These are phyloP conservation scores for Phaeoacremonium minimum DNA, from an alignment of 2,329 filamentous ascomycete species.

Conservation along the genomic window DNA sequence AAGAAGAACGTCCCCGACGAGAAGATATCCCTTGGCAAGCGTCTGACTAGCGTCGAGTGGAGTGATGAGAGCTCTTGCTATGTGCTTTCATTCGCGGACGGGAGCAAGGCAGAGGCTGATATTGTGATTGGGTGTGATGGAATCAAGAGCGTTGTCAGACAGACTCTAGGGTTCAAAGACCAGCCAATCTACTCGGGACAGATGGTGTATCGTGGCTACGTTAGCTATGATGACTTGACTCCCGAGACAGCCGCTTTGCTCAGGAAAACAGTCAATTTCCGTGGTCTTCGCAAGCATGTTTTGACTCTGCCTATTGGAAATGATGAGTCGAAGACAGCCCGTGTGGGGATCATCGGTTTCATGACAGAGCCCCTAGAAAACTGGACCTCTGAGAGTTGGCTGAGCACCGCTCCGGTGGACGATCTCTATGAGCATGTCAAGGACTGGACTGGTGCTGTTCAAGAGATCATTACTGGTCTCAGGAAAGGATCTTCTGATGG, in stretches of 20 bases:
- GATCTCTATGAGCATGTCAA: constrained; percentile 23
- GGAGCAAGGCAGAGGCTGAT: constrained; percentile 29
- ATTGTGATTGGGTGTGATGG: constrained; percentile 58
- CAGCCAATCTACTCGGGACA: constrained; percentile 28
- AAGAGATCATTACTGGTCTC: constrained; percentile 24
- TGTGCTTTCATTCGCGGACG: constrained; percentile 31
- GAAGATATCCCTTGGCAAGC: constrained; percentile 6
- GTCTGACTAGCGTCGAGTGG: constrained; percentile 7
- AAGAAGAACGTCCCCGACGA: constrained; percentile 7
- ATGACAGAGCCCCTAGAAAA: constrained; percentile 28
- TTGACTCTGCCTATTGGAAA: constrained; percentile 30
- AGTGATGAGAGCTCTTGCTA: constrained; percentile 13
- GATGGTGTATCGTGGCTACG: constrained; percentile 29
- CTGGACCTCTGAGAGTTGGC: constrained; percentile 29
- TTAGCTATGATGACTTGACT: constrained; percentile 24
- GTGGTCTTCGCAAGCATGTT: constrained; percentile 19
- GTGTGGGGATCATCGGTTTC: constrained; percentile 27
- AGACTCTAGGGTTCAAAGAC: constrained; percentile 39
- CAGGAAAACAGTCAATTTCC: constrained; percentile 27
- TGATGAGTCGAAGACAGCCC: constrained; percentile 20
- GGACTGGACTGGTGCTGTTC: constrained; percentile 25
- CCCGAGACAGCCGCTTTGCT: constrained; percentile 21
- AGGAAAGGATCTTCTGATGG: constrained; percentile 21
- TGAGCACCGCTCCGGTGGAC: constrained; percentile 20
- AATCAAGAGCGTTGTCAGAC: constrained; percentile 52